These are phyloP conservation scores for Aspergillus diversus DNA, from an alignment of 495 filamentous ascomycete genomes.

Conservation along the genomic window DNA sequence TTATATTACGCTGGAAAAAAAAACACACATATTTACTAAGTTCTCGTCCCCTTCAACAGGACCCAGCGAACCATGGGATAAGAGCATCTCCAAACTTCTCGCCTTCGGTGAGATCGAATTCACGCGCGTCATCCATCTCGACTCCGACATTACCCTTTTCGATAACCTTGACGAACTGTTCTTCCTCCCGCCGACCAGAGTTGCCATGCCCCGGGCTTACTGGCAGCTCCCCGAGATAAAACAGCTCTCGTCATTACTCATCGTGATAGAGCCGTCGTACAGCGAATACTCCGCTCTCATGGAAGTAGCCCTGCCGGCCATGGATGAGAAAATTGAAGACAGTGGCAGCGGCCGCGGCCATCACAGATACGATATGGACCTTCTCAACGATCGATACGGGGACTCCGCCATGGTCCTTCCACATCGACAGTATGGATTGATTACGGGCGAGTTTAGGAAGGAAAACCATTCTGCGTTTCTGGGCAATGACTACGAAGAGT, in stretches of 20 bases:
- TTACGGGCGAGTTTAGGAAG: constrained; percentile 71
- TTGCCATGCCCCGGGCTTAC: constrained; percentile 73
- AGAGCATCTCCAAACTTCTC: constrained; percentile 69
- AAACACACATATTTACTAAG: not conserved
- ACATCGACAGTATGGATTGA: constrained; percentile 70
- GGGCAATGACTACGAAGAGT: constrained; percentile 63
- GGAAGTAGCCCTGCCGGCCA: constrained; percentile 35
- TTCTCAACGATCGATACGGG: constrained; percentile 71
- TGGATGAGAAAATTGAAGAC: constrained; percentile 38
- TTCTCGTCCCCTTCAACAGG: constrained; percentile 11
- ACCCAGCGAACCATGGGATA: constrained; percentile 55
- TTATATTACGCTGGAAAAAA: not conserved
- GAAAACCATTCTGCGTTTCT: constrained; percentile 64
- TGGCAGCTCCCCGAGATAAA: constrained; percentile 62
- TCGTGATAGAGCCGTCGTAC: constrained; percentile 66
- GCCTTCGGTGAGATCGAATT: constrained; percentile 74
- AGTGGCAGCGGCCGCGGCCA: constrained; percentile 24
- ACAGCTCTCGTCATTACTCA: constrained; percentile 62
- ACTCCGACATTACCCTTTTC: constrained; percentile 68
- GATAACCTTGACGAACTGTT: constrained; percentile 75
- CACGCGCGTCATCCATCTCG: constrained; percentile 67
- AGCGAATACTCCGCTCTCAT: constrained; percentile 57
- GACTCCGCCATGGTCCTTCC: constrained; percentile 72
- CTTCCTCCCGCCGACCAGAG: constrained; percentile 60
- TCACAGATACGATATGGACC: constrained; percentile 69